Conservation (phyloP, 2,329 filamentous ascomycete species). For the Aspergillus tubingensis region DNA sequence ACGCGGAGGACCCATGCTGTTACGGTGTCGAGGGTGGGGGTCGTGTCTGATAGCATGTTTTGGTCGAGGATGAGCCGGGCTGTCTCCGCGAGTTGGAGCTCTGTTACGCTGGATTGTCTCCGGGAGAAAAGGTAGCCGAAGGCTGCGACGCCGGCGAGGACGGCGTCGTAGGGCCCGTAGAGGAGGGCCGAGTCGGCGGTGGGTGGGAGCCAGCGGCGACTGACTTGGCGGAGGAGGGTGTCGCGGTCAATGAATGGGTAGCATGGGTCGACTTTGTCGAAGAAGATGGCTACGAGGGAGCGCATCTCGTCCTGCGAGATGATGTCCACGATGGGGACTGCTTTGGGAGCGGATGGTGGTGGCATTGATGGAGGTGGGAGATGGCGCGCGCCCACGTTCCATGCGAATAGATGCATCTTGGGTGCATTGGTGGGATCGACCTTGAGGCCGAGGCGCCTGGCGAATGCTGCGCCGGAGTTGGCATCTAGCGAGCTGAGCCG, state of each 20-base stretch:
- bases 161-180: constrained; percentile 46
- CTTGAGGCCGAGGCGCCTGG: constrained; percentile 54
- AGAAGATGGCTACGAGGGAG: constrained; percentile 51
- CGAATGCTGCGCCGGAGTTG: constrained; percentile 60
- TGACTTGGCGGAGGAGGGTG: constrained; percentile 27
- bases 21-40: constrained; percentile 32
- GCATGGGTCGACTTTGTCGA: constrained; percentile 55
- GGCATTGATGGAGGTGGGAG: constrained; percentile 12
- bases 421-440: constrained; percentile 57
- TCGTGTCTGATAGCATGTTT: constrained; percentile 28
- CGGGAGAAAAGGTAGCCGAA: constrained; percentile 57
- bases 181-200: constrained; percentile 18
- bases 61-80: constrained; percentile 52
- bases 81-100: constrained; percentile 51
- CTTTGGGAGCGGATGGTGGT: constrained; percentile 10
- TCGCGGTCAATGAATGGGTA: constrained; percentile 53
- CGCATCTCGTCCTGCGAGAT: constrained; percentile 53
- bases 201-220: constrained; percentile 32
- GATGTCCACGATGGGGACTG: constrained; percentile 48
- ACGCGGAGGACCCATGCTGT: constrained; percentile 56
- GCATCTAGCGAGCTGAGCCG: constrained; percentile 52
- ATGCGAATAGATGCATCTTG: constrained; percentile 58
- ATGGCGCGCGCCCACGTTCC: constrained; percentile 50
- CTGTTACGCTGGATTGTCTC: constrained; percentile 42
- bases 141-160: constrained; percentile 59